These are phyloP conservation scores for Microcyclospora tardicrescens DNA, from an alignment of 2,329 filamentous ascomycete genomes.

Conservation along the genomic window DNA sequence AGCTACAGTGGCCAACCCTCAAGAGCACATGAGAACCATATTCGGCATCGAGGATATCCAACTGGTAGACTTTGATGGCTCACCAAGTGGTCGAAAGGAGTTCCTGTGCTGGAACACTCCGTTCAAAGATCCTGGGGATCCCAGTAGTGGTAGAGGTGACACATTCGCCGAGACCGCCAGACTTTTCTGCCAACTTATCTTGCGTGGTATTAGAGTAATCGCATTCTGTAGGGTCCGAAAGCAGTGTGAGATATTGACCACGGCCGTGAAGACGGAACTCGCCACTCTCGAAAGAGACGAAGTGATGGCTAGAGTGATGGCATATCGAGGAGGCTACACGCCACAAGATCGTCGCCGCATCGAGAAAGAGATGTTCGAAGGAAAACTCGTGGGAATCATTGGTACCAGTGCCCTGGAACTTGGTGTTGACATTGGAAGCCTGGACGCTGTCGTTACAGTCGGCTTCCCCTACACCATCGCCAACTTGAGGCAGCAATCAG, in stretches of 20 bases:
- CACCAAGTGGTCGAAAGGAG: slow-evolving; percentile 82
- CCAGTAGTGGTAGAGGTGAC: slow-evolving; percentile 72
- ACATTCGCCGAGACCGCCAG: slow-evolving; percentile 75
- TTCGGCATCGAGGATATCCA: slow-evolving; percentile 75
- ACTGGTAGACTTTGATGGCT: slow-evolving; percentile 82
- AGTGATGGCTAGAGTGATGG: slow-evolving; percentile 73
- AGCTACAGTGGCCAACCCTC: slow-evolving; percentile 85
- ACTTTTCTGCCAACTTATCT: slow-evolving; percentile 77
- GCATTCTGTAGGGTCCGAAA: slow-evolving; percentile 83
- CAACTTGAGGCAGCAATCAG: slow-evolving; percentile 88
- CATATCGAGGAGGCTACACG: slow-evolving; percentile 89
- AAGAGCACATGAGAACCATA: slow-evolving; percentile 85
- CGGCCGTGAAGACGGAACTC: slow-evolving; percentile 67
- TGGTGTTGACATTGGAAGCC: slow-evolving; percentile 84
- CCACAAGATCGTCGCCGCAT: slow-evolving; percentile 78
- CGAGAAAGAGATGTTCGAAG: slow-evolving; percentile 93
- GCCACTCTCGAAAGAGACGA: slow-evolving; percentile 59
- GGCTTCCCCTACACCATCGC: slow-evolving; percentile 94
- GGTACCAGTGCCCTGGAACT: slow-evolving; percentile 88
- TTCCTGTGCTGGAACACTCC: slow-evolving; percentile 98
- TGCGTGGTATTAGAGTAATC: slow-evolving; percentile 81
- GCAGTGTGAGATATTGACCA: slow-evolving; percentile 74
- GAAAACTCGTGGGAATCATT: slow-evolving; percentile 81
- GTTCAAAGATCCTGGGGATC: slow-evolving; percentile 77
- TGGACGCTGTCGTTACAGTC: slow-evolving; percentile 87